Conservation (phyloP, 371 early-diverging fungal genomes). For the Gilbertella persicaria region DNA sequence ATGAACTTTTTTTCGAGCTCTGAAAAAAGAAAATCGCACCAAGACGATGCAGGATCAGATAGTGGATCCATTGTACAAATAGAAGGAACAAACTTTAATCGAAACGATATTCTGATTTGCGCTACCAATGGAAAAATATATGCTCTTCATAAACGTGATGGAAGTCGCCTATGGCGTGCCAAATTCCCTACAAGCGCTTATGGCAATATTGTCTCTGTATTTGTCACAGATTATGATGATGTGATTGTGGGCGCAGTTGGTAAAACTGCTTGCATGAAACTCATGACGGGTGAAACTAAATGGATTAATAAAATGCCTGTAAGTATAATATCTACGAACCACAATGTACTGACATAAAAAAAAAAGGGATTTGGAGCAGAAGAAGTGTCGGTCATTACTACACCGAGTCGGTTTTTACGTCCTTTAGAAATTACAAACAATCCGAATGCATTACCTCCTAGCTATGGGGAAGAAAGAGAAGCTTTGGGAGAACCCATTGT, state of each 20-base stretch:
- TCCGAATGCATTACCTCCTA: background rate
- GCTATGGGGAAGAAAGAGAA: background rate
- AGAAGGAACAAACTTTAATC: background rate
- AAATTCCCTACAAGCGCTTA: constrained; percentile 7
- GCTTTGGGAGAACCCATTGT: constrained; percentile 13
- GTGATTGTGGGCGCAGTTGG: constrained; percentile 8
- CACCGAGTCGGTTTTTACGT: constrained; percentile 8
- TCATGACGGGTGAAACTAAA: constrained; percentile 6
- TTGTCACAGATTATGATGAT: constrained; percentile 12
- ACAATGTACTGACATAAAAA: background rate
- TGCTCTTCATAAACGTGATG: constrained; percentile 34
- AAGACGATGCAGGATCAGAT: constrained; percentile 1
- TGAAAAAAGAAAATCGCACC: background rate
- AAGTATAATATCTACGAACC: constrained; percentile 1
- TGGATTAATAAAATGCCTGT: constrained; percentile 25
- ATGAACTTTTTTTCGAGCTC: no score
- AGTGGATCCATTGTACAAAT: background rate
- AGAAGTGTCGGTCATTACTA: constrained; percentile 17
- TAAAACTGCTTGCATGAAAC: constrained; percentile 11
- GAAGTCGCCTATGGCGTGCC: constrained; percentile 32
- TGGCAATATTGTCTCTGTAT: constrained; percentile 9
- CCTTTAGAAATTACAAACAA: background rate
- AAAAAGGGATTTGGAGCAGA: constrained; percentile 14
- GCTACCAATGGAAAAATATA: constrained; percentile 41
- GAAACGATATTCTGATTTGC: constrained; percentile 33